These are phyloP conservation scores for Plasmodium adleri DNA, from an alignment of 169 alveolate genomes.

Conservation along the genomic window DNA sequence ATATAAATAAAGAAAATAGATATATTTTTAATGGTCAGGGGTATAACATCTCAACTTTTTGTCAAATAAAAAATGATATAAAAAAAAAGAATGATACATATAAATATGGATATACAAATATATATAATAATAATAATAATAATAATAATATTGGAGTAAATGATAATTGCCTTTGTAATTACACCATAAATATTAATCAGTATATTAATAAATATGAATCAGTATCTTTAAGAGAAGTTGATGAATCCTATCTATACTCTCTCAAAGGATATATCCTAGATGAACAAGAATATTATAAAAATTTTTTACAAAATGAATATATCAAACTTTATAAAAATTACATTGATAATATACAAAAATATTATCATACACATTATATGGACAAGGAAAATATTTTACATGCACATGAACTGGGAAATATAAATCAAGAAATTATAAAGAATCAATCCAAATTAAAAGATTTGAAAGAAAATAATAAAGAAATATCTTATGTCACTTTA, in stretches of 20 bases:
- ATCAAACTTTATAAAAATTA: conserved; percentile 7
- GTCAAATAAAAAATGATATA: not conserved
- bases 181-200: conserved; percentile 25
- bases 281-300: conserved; percentile 11
- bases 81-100: too few species aligned
- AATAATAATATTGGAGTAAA: not conserved
- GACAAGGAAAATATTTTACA: not conserved
- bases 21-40: conserved; percentile 59
- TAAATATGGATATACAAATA: too few species aligned
- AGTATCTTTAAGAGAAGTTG: conserved; percentile 50
- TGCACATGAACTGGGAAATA: not conserved
- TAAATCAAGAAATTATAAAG: too few species aligned
- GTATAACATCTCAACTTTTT: conserved; percentile 27
- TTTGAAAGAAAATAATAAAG: too few species aligned
- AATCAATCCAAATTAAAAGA: too few species aligned
- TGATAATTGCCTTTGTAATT: conserved; percentile 34
- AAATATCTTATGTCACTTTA: too few species aligned
- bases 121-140: too few species aligned
- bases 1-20: not conserved
- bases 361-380: not conserved
- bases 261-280: conserved; percentile 27
- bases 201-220: conserved; percentile 17
- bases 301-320: not conserved
- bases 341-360: not conserved
- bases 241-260: conserved; percentile 46